These are phyloP conservation scores for Cicer chorassanicum DNA, from an alignment of 306 rosid genomes.

Conservation along the genomic window DNA sequence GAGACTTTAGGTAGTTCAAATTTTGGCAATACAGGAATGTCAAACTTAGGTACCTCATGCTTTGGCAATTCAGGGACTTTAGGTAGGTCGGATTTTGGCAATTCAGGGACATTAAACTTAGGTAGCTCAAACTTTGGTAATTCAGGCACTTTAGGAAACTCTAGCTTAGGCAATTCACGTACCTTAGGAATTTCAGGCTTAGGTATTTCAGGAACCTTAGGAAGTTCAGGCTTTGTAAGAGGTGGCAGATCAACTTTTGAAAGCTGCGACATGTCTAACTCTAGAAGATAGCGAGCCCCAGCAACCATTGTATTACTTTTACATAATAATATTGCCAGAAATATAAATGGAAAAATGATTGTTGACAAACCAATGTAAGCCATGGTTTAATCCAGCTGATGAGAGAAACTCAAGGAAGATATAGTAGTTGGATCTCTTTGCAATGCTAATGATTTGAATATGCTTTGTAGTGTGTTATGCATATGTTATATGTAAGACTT, in stretches of 20 bases:
- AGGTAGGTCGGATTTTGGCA: neutral
- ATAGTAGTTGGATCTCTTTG: neutral
- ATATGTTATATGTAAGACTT: neutral
- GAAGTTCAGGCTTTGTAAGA: neutral
- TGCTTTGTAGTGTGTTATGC: neutral
- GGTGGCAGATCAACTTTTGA: conserved; percentile 41
- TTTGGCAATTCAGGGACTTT: neutral
- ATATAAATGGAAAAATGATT: conserved; percentile 26
- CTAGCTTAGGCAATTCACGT: no score
- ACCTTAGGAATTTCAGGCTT: neutral
- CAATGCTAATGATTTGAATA: neutral
- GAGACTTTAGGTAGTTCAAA: neutral
- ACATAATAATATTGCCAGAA: conserved; percentile 24
- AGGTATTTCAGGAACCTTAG: neutral
- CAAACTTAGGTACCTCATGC: neutral
- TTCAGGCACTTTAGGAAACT: neutral
- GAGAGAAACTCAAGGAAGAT: neutral
- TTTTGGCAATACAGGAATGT: no score
- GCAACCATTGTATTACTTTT: conserved; percentile 13
- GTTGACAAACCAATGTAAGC: conserved; percentile 17
- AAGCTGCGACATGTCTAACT: conserved; percentile 34
- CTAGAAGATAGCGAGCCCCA: conserved; percentile 49
- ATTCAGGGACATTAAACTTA: neutral
- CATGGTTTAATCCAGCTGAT: conserved; percentile 36
- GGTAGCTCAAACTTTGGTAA: neutral